A percentile compares a stretch with the other conserved stretches of the same genome.
Evolutionary conservation across 805 yeast species (phyloP).

Genomic region (Yamadazyma phyllophila): DNA sequence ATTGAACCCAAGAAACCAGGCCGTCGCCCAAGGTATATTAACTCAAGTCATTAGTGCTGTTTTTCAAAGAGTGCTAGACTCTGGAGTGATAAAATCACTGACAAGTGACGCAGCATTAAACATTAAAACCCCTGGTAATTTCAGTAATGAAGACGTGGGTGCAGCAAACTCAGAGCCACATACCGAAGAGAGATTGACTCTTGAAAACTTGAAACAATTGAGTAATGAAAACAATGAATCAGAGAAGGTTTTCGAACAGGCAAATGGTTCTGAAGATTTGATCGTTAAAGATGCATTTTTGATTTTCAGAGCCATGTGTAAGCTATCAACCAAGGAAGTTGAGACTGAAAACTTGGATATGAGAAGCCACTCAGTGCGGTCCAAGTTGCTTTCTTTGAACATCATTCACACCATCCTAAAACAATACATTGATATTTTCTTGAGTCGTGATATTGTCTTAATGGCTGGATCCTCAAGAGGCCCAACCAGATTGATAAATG

Average conservation of each 20-base stretch:
- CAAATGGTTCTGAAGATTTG: slow-evolving; percentile 54
- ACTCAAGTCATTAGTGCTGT: slow-evolving; percentile 86
- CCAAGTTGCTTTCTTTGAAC: slow-evolving; percentile 85
- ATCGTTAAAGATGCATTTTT: slow-evolving; percentile 88
- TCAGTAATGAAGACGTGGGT: slow-evolving; percentile 18
- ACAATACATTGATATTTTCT: slow-evolving; percentile 80
- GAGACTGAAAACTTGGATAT: slow-evolving; percentile 76
- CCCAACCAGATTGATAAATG: slow-evolving; percentile 65
- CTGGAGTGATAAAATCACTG: slow-evolving; percentile 38
- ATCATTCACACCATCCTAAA: slow-evolving; percentile 81
- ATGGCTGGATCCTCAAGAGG: slow-evolving; percentile 47
- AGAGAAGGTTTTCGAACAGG: slow-evolving; percentile 48
- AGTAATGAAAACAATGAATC: slow-evolving; percentile 51
- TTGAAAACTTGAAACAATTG: slow-evolving; percentile 57
- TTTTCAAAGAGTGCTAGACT: slow-evolving; percentile 61
- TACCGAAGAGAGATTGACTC: slow-evolving; percentile 44
- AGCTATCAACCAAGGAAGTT: slow-evolving; percentile 78
- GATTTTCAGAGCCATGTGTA: slow-evolving; percentile 92
- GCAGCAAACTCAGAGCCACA: slow-evolving; percentile 6
- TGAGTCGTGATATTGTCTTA: slow-evolving; percentile 56
- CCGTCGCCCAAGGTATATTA: slow-evolving; percentile 91
- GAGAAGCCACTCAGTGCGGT: slow-evolving; percentile 90
- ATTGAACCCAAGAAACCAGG: slow-evolving; percentile 77
- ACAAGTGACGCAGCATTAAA: slow-evolving; percentile 14
- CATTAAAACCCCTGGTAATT: slow-evolving; percentile 23